phyloP scores from a whole-genome alignment of 176 grass and related monocot genomes.

The Aegilops sharonensis region DNA sequence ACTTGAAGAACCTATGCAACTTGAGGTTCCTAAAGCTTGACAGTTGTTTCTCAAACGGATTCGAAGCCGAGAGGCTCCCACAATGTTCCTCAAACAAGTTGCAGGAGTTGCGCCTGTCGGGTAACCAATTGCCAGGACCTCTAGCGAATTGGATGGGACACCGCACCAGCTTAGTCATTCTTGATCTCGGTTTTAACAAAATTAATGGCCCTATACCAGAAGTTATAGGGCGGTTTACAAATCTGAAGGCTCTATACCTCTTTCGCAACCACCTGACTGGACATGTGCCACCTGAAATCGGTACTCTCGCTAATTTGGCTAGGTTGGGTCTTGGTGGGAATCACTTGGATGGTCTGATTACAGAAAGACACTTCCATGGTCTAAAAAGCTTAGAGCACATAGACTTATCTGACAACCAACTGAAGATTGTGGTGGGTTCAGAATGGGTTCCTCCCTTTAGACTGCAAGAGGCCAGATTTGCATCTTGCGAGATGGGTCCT shows the following conservation, averaged over 20 bases:
- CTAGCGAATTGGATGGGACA: background rate
- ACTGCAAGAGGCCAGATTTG: background rate
- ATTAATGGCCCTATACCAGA: background rate
- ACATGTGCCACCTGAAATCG: background rate
- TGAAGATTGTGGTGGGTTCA: background rate
- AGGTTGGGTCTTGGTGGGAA: background rate
- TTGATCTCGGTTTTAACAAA: background rate
- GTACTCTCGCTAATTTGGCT: background rate
- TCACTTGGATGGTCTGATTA: constrained; percentile 12
- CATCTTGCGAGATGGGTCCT: constrained; percentile 26
- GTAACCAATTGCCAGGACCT: background rate
- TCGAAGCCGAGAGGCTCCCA: background rate
- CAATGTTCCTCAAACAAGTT: background rate
- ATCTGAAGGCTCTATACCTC: background rate
- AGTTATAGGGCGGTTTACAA: background rate
- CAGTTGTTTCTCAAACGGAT: background rate
- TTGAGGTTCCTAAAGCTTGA: background rate
- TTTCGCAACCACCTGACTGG: background rate
- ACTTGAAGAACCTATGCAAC: background rate
- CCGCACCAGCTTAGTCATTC: background rate
- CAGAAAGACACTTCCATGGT: background rate
- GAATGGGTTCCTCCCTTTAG: background rate
- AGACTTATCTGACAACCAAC: background rate
- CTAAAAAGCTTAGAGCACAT: background rate
- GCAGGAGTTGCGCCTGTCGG: background rate